phyloP scores from a whole-genome alignment of 2,329 filamentous ascomycete species.

The Colletotrichum limetticola region DNA sequence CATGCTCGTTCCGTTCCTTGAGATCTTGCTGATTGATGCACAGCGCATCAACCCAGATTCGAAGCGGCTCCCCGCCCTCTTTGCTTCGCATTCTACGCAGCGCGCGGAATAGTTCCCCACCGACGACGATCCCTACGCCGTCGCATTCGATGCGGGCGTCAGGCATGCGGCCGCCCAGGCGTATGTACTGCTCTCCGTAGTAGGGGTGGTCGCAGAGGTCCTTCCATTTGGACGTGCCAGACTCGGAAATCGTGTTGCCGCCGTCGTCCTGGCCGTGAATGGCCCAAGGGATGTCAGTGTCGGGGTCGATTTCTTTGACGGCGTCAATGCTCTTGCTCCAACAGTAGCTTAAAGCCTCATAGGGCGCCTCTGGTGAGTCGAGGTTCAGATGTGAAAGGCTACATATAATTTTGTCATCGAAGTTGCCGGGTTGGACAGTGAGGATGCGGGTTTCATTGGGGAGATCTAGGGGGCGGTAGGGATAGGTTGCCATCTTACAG shows the following conservation, averaged over 20 bases:
- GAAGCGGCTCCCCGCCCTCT: background rate
- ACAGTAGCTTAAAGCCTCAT: conserved; percentile 40
- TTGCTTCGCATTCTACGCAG: conserved; percentile 8
- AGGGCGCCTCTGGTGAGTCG: conserved; percentile 10
- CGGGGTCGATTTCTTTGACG: background rate
- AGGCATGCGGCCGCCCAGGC: conserved; percentile 19
- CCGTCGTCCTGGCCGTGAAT: conserved; percentile 15
- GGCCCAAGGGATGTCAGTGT: conserved; percentile 11
- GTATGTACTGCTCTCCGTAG: conserved; percentile 20
- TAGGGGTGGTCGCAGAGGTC: conserved; percentile 39
- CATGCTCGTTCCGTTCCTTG: conserved; percentile 29
- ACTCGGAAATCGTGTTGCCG: background rate
- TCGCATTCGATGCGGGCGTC: conserved; percentile 25
- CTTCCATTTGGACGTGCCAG: conserved; percentile 13
- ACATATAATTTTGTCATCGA: conserved; percentile 14
- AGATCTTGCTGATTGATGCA: conserved; percentile 34
- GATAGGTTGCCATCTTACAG: conserved; percentile 6
- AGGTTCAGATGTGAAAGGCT: conserved; percentile 6
- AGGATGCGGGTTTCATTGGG: conserved; percentile 30
- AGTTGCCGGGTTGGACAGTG: conserved; percentile 15
- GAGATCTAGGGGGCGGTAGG: conserved; percentile 15
- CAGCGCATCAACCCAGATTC: conserved; percentile 33
- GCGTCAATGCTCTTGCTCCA: conserved; percentile 34
- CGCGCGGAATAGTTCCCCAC: conserved; percentile 28
- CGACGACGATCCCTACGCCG: conserved; percentile 7